Percentiles rank a stretch among this genome's conserved stretches.
Evolutionary conservation across 1,284 basidiomycete species (phyloP).

Genomic region (Ganoderma resinaceum): DNA sequence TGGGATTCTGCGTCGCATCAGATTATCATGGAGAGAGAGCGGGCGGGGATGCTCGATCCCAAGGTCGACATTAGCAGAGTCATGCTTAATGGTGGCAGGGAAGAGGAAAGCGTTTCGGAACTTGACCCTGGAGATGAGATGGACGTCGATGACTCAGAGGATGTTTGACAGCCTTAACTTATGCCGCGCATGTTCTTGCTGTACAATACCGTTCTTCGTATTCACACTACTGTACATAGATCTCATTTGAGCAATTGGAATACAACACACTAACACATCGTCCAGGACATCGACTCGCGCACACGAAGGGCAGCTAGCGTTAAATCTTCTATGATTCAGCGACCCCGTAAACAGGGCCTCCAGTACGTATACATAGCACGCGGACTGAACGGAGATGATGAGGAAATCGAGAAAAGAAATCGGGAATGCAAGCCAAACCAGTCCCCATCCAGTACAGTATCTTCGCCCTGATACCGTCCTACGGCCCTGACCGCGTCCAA

Average conservation of each 20-base stretch:
- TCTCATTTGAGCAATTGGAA: not conserved
- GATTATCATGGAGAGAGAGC: constrained; percentile 25
- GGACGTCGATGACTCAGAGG: constrained; percentile 31
- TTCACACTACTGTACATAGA: not conserved
- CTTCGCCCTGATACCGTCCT: constrained; percentile 31
- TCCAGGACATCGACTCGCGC: not conserved
- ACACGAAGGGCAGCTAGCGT: constrained; percentile 8
- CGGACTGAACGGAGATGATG: constrained; percentile 41
- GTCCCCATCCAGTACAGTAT: constrained; percentile 43
- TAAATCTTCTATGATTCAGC: constrained; percentile 45
- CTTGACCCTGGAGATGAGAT: constrained; percentile 29
- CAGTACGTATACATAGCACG: constrained; percentile 49
- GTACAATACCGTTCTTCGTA: not conserved
- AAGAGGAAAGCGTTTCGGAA: constrained; percentile 22
- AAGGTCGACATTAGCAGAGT: constrained; percentile 13
- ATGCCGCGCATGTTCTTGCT: constrained; percentile 6
- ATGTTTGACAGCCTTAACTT: constrained; percentile 12
- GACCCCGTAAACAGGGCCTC: constrained; percentile 49
- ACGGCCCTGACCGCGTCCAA: constrained; percentile 32
- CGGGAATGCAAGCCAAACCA: constrained; percentile 40
- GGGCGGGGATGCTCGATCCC: constrained; percentile 17
- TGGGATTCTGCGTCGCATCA: constrained; percentile 45
- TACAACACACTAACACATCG: not conserved
- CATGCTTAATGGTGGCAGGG: constrained; percentile 31
- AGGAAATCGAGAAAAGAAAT: constrained; percentile 37